phyloP scores from a whole-genome alignment of 2,329 filamentous ascomycete species.

The Neocatenulostroma microsporum region DNA sequence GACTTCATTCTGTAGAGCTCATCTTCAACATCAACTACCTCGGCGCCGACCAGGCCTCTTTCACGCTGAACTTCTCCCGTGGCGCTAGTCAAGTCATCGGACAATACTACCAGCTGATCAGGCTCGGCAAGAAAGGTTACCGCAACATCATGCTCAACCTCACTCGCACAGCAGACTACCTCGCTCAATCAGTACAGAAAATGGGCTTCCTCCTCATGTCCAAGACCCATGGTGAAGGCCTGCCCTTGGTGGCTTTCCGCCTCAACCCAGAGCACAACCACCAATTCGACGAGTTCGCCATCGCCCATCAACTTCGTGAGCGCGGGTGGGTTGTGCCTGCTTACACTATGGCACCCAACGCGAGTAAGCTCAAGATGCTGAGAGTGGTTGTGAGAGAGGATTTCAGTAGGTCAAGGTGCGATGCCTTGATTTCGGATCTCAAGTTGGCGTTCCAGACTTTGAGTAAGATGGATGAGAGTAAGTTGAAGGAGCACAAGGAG shows the following conservation, averaged over 20 bases:
- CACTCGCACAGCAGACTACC: slow-evolving; percentile 81
- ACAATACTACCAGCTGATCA: slow-evolving; percentile 96
- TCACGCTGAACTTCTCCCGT: slow-evolving; percentile 96
- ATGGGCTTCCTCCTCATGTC: slow-evolving; percentile 87
- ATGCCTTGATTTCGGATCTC: slow-evolving; percentile 69
- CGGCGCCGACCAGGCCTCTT: slow-evolving; percentile 87
- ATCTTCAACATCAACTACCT: slow-evolving; percentile 99
- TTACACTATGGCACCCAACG: slow-evolving; percentile 93
- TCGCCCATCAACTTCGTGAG: slow-evolving; percentile 75
- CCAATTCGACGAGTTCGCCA: slow-evolving; percentile 48
- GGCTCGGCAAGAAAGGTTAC: slow-evolving; percentile 87
- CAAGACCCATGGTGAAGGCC: slow-evolving; percentile 63
- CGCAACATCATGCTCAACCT: slow-evolving; percentile 90
- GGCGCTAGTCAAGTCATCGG: slow-evolving; percentile 90
- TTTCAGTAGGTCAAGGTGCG: slow-evolving; percentile 74
- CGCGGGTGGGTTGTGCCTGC: slow-evolving; percentile 91
- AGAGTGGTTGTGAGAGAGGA: slow-evolving; percentile 89
- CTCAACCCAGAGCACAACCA: slow-evolving; percentile 52
- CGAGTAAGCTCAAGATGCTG: slow-evolving; percentile 77
- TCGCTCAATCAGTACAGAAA: slow-evolving; percentile 62
- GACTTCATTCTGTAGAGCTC: slow-evolving; percentile 51
- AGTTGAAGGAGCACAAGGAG: slow-evolving; percentile 56
- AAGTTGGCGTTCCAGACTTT: slow-evolving; percentile 66
- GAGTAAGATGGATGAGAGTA: slow-evolving; percentile 63
- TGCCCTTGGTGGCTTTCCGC: slow-evolving; percentile 86